These are phyloP conservation scores for Sutorius eximius DNA, from an alignment of 1,284 basidiomycete species.

Conservation along the genomic window DNA sequence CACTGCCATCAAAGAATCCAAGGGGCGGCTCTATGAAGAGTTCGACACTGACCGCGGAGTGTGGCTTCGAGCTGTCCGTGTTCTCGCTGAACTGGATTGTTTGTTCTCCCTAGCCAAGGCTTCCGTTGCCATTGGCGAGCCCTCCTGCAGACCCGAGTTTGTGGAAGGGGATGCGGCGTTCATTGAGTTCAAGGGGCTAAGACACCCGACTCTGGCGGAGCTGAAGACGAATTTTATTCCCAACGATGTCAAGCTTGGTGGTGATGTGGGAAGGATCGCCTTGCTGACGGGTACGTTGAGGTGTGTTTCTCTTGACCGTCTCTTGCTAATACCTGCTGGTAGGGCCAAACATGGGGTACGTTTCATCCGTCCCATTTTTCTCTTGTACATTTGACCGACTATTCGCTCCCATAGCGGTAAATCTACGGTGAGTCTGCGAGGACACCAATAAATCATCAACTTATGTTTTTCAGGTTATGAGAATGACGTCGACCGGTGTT, in stretches of 20 bases:
- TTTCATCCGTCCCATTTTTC: conserved; percentile 10
- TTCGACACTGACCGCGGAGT: conserved; percentile 83
- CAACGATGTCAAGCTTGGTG: conserved; percentile 89
- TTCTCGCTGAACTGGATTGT: conserved; percentile 90
- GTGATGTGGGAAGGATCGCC: conserved; percentile 75
- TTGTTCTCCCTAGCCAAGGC: conserved; percentile 91
- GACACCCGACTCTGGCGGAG: conserved; percentile 82
- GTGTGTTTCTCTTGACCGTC: background rate
- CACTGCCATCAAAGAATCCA: conserved; percentile 80
- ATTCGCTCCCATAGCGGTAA: conserved; percentile 60
- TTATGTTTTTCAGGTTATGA: conserved; percentile 59
- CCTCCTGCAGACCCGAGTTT: conserved; percentile 88
- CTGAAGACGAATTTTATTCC: conserved; percentile 85
- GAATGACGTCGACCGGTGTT: conserved; percentile 95
- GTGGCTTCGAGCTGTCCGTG: conserved; percentile 78
- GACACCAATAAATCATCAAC: background rate
- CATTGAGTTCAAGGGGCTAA: conserved; percentile 75
- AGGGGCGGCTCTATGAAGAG: conserved; percentile 74
- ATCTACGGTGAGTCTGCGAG: conserved; percentile 61
- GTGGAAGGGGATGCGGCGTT: conserved; percentile 78
- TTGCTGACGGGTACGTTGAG: conserved; percentile 76
- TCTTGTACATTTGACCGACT: background rate
- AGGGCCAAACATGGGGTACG: conserved; percentile 91
- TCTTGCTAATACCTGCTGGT: conserved; percentile 5
- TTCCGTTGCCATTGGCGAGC: conserved; percentile 87